These are phyloP conservation scores for Pisolithus orientalis DNA, from an alignment of 768 basidiomycete species.

Conservation along the genomic window DNA sequence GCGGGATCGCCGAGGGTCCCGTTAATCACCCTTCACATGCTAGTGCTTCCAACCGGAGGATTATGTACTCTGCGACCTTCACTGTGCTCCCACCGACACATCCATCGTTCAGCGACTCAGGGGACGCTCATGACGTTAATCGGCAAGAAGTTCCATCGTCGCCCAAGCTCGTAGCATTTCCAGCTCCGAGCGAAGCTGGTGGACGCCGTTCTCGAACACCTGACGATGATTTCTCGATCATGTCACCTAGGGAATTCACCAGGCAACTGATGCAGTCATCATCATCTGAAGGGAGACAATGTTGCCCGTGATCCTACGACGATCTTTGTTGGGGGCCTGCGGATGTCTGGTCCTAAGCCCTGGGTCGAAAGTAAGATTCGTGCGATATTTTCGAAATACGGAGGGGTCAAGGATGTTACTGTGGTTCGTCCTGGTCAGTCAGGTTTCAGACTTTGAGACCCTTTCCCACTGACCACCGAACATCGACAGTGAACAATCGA, in stretches of 20 bases:
- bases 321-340: slow-evolving; percentile 73
- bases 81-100: slow-evolving; percentile 2
- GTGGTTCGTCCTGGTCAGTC: slow-evolving; percentile 55
- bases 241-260: slow-evolving; percentile 18
- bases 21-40: no score
- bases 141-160: slow-evolving; percentile 38
- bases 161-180: slow-evolving; percentile 42
- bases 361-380: slow-evolving; percentile 67
- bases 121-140: slow-evolving; percentile 14
- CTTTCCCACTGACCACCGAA: background rate
- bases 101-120: slow-evolving; percentile 14
- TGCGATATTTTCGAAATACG: slow-evolving; percentile 56
- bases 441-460: background rate
- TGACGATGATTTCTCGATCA: slow-evolving; percentile 27
- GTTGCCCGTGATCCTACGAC: slow-evolving; percentile 55
- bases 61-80: slow-evolving; percentile 10
- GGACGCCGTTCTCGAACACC: slow-evolving; percentile 47
- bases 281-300: slow-evolving; percentile 27
- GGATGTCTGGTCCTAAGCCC: slow-evolving; percentile 51
- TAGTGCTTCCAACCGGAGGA: slow-evolving; percentile 9
- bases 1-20: background rate
- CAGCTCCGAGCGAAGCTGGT: slow-evolving; percentile 43
- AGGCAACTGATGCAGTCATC: slow-evolving; percentile 16
- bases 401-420: slow-evolving; percentile 57
- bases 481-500: slow-evolving; percentile 45